Conservation (phyloP, 345 rosid genomes). For the Eucalyptus curtisii region DNA sequence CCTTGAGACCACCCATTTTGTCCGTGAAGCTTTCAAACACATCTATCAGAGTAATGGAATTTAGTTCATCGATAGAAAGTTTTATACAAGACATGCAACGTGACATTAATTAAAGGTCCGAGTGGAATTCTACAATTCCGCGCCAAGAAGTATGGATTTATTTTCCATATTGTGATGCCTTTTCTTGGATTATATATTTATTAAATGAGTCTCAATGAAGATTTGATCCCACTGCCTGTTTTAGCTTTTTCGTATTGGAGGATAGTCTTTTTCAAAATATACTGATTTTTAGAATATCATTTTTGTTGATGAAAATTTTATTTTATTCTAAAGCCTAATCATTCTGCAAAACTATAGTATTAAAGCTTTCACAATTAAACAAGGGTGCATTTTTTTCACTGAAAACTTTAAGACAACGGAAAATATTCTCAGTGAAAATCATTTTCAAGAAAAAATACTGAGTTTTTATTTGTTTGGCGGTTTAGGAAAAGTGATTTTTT, state of each 20-base stretch:
- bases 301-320: background rate
- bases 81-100: background rate
- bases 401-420: too few species aligned
- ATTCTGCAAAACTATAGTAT: background rate
- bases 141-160: background rate
- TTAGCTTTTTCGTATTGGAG: background rate
- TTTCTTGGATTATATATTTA: background rate
- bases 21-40: constrained; percentile 1
- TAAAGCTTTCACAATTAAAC: background rate
- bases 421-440: too few species aligned
- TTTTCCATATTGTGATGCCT: background rate
- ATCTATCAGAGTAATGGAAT: background rate
- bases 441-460: background rate
- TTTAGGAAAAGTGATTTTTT: too few species aligned
- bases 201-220: background rate
- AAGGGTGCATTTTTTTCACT: background rate
- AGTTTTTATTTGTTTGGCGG: too few species aligned
- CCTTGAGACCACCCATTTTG: background rate
- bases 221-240: background rate
- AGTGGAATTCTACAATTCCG: background rate
- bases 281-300: background rate
- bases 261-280: background rate
- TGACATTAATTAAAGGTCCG: background rate
- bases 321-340: background rate
- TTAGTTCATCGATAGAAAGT: background rate